A percentile compares a stretch with the other conserved stretches of the same genome.
Evolutionary conservation across 2,329 filamentous ascomycete genomes (phyloP).

Genomic region (Ilyonectria robusta): DNA sequence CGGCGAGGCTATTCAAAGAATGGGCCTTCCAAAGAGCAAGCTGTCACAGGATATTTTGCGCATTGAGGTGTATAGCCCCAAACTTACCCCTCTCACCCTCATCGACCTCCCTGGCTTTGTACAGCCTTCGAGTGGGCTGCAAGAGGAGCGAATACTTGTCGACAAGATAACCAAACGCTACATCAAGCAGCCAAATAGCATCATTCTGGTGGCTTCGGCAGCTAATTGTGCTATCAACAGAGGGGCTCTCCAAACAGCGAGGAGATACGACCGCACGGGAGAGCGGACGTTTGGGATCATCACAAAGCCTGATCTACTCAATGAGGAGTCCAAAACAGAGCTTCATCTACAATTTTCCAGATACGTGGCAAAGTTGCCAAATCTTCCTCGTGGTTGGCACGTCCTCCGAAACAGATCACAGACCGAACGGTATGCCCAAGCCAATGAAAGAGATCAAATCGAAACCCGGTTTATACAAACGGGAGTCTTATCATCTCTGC

Average conservation of each 20-base stretch:
- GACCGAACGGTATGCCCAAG: no score
- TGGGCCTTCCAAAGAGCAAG: constrained; percentile 33
- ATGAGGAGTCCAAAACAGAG: constrained; percentile 56
- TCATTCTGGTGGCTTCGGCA: constrained; percentile 73
- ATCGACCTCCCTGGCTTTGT: constrained; percentile 73
- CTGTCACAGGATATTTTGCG: constrained; percentile 65
- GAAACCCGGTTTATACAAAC: no score
- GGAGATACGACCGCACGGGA: constrained; percentile 43
- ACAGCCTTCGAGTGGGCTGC: constrained; percentile 60
- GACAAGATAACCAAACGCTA: constrained; percentile 55
- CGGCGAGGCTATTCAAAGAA: no score
- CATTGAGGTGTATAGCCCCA: constrained; percentile 64
- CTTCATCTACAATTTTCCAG: constrained; percentile 60
- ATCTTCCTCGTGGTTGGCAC: constrained; percentile 67
- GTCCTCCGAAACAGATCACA: constrained; percentile 59
- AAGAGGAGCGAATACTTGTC: no score
- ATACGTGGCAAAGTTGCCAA: constrained; percentile 56
- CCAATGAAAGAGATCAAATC: no score
- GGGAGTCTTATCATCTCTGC: no score
- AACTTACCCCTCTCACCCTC: constrained; percentile 69
- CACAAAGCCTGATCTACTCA: constrained; percentile 67
- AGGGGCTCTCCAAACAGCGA: constrained; percentile 58
- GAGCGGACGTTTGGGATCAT: constrained; percentile 69
- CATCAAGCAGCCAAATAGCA: constrained; percentile 69
- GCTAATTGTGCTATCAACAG: constrained; percentile 73